Evolutionary conservation across 768 basidiomycete species (phyloP).

Genomic region (Auricularia sp.): DNA sequence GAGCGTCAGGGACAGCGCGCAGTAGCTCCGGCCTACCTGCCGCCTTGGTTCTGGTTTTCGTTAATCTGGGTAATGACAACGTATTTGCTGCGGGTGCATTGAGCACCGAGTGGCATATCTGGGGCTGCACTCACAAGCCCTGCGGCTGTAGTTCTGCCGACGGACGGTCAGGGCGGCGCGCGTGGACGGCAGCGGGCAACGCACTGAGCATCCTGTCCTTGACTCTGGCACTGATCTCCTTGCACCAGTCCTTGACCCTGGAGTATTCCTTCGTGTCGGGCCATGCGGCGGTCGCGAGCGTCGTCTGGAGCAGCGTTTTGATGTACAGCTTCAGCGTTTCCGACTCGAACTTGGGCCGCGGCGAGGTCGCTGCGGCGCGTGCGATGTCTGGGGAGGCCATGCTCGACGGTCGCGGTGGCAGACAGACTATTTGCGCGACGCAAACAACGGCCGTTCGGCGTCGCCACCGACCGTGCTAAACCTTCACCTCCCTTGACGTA

Average conservation of each 20-base stretch:
- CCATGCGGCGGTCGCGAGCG: slow-evolving; percentile 57
- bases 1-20: not conserved
- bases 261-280: slow-evolving; percentile 60
- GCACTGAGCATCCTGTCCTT: slow-evolving; percentile 70
- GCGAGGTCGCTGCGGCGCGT: slow-evolving; percentile 51
- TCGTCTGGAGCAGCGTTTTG: slow-evolving; percentile 67
- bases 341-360: slow-evolving; percentile 54
- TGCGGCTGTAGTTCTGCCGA: slow-evolving; percentile 58
- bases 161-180: slow-evolving; percentile 2
- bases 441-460: not conserved
- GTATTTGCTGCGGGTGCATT: slow-evolving; percentile 53
- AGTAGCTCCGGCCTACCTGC: slow-evolving; percentile 44
- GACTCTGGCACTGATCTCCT: slow-evolving; percentile 73
- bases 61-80: slow-evolving; percentile 77
- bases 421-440: not conserved
- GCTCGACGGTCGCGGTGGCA: not conserved
- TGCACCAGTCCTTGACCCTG: slow-evolving; percentile 64
- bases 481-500: no score
- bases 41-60: slow-evolving; percentile 78
- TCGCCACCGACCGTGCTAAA: no score
- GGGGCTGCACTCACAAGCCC: slow-evolving; percentile 56
- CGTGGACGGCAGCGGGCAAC: slow-evolving; percentile 10
- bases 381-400: slow-evolving; percentile 28
- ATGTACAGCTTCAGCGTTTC: slow-evolving; percentile 70
- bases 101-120: slow-evolving; percentile 4